phyloP scores from a whole-genome alignment of 768 basidiomycete species.

The Coprinopsis strossmayeri region DNA sequence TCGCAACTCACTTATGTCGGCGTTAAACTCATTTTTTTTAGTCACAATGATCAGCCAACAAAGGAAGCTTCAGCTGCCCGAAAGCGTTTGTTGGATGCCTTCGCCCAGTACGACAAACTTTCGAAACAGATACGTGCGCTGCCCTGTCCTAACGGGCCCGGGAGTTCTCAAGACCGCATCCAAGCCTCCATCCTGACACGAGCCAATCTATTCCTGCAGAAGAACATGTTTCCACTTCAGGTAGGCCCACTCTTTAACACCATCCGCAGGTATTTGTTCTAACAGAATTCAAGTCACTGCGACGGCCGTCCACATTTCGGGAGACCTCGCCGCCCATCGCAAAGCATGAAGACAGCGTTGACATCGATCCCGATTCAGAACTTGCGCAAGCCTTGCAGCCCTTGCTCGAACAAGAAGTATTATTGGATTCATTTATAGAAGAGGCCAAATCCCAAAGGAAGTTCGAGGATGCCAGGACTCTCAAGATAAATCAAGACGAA shows the following conservation, averaged over 20 bases:
- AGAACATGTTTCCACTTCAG: slow-evolving; percentile 86
- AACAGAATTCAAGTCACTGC: too few relatives aligned
- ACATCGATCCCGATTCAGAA: slow-evolving; percentile 60
- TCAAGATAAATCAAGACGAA: slow-evolving; percentile 75
- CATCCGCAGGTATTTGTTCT: too few relatives aligned
- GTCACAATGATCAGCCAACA: slow-evolving; percentile 44
- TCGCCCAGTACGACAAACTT: slow-evolving; percentile 84
- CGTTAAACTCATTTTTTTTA: slow-evolving; percentile 11
- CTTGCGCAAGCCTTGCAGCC: slow-evolving; percentile 77
- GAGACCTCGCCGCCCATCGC: too few relatives aligned
- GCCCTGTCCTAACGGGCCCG: slow-evolving; percentile 52
- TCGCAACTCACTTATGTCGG: neutral
- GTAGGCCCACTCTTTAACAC: too few relatives aligned
- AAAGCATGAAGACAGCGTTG: slow-evolving; percentile 26
- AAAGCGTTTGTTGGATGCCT: slow-evolving; percentile 78
- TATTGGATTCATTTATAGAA: slow-evolving; percentile 84
- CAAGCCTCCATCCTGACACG: slow-evolving; percentile 75
- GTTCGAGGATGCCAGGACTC: slow-evolving; percentile 89
- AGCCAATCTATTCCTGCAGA: slow-evolving; percentile 77
- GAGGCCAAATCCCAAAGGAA: slow-evolving; percentile 88
- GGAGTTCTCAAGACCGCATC: slow-evolving; percentile 76
- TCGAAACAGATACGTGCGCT: slow-evolving; percentile 78
- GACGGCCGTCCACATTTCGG: too few relatives aligned
- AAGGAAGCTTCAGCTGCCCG: slow-evolving; percentile 66
- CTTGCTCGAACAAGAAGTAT: slow-evolving; percentile 87